Percentiles rank a stretch among this genome's conserved stretches.
Evolutionary conservation across 129 eudicot species (phyloP).

Genomic region (Ambrosia artemisiifolia): DNA sequence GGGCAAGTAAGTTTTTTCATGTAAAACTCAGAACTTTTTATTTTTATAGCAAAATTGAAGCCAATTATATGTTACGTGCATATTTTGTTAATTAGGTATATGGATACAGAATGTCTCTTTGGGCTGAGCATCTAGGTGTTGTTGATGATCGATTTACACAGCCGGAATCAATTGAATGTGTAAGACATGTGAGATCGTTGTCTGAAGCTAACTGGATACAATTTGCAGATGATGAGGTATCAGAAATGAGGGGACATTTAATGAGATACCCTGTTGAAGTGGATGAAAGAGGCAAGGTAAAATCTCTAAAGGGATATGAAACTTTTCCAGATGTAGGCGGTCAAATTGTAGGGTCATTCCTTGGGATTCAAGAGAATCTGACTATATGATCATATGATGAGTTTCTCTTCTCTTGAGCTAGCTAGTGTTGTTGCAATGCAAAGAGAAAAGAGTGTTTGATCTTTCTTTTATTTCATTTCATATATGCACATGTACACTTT

Average conservation of each 20-base stretch:
- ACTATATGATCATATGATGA: constrained; percentile 61
- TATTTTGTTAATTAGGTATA: constrained; percentile 59
- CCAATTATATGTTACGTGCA: too few species aligned
- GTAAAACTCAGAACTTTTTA: not conserved
- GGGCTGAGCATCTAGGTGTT: constrained; percentile 84
- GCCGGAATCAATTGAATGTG: constrained; percentile 86
- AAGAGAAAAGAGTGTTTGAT: too few species aligned
- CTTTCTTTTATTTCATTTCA: too few species aligned
- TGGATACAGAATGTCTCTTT: constrained; percentile 88
- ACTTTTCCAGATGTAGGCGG: constrained; percentile 88
- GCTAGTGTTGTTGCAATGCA: too few species aligned
- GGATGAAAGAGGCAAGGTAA: constrained; percentile 69
- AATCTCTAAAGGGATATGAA: constrained; percentile 60
- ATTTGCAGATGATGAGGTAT: constrained; percentile 47
- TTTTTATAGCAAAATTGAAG: not conserved
- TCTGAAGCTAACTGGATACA: constrained; percentile 75
- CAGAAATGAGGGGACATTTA: constrained; percentile 85
- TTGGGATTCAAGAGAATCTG: constrained; percentile 79
- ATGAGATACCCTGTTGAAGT: constrained; percentile 60
- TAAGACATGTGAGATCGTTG: constrained; percentile 54
- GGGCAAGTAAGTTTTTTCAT: constrained; percentile 57
- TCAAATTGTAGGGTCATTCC: constrained; percentile 64
- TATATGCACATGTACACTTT: too few species aligned
- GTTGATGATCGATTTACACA: constrained; percentile 40
- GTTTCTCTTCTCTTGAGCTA: too few species aligned